Evolutionary conservation across 345 rosid genomes (phyloP).

Genomic region (Turritis glabra): DNA sequence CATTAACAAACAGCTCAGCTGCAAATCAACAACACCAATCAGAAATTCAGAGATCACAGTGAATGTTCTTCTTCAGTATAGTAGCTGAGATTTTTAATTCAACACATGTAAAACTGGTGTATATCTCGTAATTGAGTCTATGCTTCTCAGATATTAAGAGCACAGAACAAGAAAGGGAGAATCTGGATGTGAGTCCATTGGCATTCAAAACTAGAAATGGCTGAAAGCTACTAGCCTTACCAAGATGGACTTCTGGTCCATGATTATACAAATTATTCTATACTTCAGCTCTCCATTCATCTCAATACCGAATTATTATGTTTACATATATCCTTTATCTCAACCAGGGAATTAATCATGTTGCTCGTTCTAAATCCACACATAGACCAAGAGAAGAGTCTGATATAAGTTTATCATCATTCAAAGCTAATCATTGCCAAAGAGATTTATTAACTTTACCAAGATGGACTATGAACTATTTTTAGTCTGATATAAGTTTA

Average conservation of each 20-base stretch:
- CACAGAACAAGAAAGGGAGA: slow-evolving; percentile 13
- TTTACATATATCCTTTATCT: background rate
- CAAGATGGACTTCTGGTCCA: slow-evolving; percentile 12
- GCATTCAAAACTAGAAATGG: slow-evolving; percentile 36
- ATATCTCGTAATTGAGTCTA: slow-evolving; percentile 14
- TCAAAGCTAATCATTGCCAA: background rate
- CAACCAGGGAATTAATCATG: background rate
- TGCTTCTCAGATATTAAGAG: background rate
- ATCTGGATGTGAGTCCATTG: slow-evolving; percentile 40
- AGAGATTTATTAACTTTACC: too few relatives aligned
- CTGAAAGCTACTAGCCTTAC: background rate
- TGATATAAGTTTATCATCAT: slow-evolving; percentile 34
- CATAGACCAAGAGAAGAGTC: slow-evolving; percentile 18
- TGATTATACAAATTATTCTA: background rate
- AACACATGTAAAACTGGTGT: background rate
- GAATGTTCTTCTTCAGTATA: slow-evolving; percentile 14
- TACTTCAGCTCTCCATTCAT: background rate
- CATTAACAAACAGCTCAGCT: slow-evolving; percentile 94
- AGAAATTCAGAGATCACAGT: background rate
- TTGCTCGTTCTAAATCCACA: background rate
- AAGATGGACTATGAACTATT: too few relatives aligned
- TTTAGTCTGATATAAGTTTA: too few relatives aligned
- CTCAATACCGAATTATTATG: background rate
- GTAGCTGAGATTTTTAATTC: background rate
- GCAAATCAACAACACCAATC: slow-evolving; percentile 35